Evolutionary conservation across 352 stramenopile genomes (phyloP), one percentile per base, ranked within the genome.

Genomic region (Pythium biforme): DNA sequence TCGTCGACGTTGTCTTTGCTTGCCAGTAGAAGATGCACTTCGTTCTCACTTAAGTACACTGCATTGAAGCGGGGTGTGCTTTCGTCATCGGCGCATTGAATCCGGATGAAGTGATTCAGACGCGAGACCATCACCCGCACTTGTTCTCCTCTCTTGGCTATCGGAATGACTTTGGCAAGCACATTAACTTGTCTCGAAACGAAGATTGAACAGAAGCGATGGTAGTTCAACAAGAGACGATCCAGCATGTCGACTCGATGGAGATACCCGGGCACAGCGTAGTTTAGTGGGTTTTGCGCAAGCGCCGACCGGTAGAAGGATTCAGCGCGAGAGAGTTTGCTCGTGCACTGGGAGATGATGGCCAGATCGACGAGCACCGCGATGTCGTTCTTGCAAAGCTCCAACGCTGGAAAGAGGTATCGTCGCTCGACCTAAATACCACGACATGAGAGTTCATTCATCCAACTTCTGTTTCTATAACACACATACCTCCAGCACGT

Each of bases 141-240:
- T 53, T 78, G 77, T 37, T 79, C 79, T n/a, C 76, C 73, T 22
- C 74, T 71, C 57, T 88, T 89, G 0, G 75, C 66, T 20, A 84
- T 76, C 14, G 64, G 39, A 3, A 91, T 22, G 0, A 66, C 62
- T 56, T 89, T 88, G 0, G 61, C 51, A 12, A 89, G 50, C 0
- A 89, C 68, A 27, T 83, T 87, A 0, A 75, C 62, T 66, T 84
- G 74, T 15, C 70, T 63, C 12, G 73, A 79, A 57, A 85, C 81
- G 40, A 88, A 91, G 11, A 91, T 57, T 7, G 79, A 88, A 52
- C 76, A 83, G 62, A 89, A 91, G 11, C 77, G 79, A 45, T 91
- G 78, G 46, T 88, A 89, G 46, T 89, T 91, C 19, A 84, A 53
- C n/a, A 89, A 45, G 19, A 91, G 33, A 3, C 82, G 75, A 49